Conservation (phyloP, 2,329 filamentous ascomycete genomes). For the Xylariaceae sp. region DNA sequence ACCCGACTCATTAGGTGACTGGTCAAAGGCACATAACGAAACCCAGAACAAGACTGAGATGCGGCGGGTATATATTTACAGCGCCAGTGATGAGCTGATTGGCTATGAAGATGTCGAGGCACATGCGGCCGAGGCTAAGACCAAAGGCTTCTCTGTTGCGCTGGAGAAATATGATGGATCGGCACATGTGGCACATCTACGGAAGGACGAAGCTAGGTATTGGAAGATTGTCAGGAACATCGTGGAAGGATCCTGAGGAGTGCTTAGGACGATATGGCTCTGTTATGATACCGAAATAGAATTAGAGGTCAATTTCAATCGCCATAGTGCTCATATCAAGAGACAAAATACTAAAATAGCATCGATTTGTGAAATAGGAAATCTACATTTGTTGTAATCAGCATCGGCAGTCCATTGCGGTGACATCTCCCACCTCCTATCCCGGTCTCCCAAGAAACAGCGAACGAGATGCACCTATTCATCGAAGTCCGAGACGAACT, state of each 20-base stretch:
- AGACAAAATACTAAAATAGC: too few relatives aligned
- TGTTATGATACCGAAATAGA: too few relatives aligned
- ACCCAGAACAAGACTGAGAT: constrained; percentile 3
- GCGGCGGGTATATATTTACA: constrained; percentile 18
- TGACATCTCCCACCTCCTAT: too few relatives aligned
- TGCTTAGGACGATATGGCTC: too few relatives aligned
- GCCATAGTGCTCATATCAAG: too few relatives aligned
- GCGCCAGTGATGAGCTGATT: constrained; percentile 12
- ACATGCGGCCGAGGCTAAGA: constrained; percentile 15
- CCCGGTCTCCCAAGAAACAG: too few relatives aligned
- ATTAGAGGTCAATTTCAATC: too few relatives aligned
- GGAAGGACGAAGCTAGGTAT: constrained; percentile 15
- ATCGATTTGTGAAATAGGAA: too few relatives aligned
- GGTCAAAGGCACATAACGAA: constrained; percentile 13
- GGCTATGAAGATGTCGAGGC: constrained; percentile 10
- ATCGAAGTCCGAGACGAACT: too few relatives aligned
- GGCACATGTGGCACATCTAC: constrained; percentile 16
- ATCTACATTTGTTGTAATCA: too few relatives aligned
- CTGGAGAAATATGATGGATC: constrained; percentile 13
- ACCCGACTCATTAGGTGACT: constrained; percentile 6
- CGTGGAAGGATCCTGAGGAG: background rate
- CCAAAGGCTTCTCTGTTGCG: constrained; percentile 11
- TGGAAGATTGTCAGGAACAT: constrained; percentile 14
- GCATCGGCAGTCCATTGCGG: too few relatives aligned
- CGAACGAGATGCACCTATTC: too few relatives aligned